phyloP scores from a whole-genome alignment of 108 stramenopile genomes.

The Bacterosira constricta region DNA sequence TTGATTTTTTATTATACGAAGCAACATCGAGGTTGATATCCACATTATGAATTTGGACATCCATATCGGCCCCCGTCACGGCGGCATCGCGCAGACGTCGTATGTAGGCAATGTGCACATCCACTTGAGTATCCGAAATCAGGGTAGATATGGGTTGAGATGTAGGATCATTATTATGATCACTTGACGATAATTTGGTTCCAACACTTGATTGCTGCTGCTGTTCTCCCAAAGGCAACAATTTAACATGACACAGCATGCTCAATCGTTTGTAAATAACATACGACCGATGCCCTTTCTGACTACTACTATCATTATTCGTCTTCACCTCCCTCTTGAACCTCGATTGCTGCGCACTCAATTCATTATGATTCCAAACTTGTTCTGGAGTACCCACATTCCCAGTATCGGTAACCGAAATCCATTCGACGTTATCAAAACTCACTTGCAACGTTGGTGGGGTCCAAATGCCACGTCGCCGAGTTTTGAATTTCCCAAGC shows the following conservation, averaged over 20 bases:
- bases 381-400: slow-evolving; percentile 65
- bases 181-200: too few relatives aligned
- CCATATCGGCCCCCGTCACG: slow-evolving; percentile 64
- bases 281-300: slow-evolving; percentile 45
- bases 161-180: too few relatives aligned
- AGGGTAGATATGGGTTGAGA: too few relatives aligned
- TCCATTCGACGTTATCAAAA: slow-evolving; percentile 54
- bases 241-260: slow-evolving; percentile 38
- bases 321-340: background rate
- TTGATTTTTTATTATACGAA: slow-evolving; percentile 10
- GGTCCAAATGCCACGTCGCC: slow-evolving; percentile 67
- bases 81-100: slow-evolving; percentile 70
- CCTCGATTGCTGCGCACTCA: slow-evolving; percentile 22
- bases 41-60: slow-evolving; percentile 58
- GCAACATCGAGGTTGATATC: slow-evolving; percentile 52
- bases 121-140: slow-evolving; percentile 42
- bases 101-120: slow-evolving; percentile 64
- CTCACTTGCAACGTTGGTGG: slow-evolving; percentile 55
- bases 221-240: slow-evolving; percentile 5
- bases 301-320: background rate
- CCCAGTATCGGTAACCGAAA: slow-evolving; percentile 68
- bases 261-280: slow-evolving; percentile 69
- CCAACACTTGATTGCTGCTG: too few relatives aligned
- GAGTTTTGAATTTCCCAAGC: slow-evolving; percentile 80
- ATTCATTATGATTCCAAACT: slow-evolving; percentile 76